Evolutionary conservation across 257 asterid species (phyloP).

Genomic region (Asclepias syriaca): DNA sequence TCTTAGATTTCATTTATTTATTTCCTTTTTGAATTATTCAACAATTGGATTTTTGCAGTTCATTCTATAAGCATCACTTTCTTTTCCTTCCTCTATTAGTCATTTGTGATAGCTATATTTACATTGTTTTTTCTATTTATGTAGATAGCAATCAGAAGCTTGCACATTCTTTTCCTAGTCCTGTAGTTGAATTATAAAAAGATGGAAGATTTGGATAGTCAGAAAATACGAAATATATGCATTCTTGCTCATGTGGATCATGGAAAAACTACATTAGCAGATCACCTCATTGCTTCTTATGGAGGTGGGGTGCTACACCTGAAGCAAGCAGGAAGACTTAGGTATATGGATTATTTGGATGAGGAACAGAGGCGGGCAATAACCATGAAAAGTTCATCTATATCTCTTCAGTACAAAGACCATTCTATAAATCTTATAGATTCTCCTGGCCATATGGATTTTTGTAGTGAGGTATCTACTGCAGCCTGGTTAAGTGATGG

Average conservation of each 20-base stretch:
- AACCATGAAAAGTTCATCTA: constrained; percentile 96
- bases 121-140: background rate
- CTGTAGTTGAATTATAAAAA: background rate
- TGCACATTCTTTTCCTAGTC: background rate
- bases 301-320: constrained; percentile 97
- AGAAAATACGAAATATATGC: constrained; percentile 63
- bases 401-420: constrained; percentile 50
- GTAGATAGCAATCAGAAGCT: background rate
- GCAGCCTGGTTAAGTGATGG: constrained; percentile 98
- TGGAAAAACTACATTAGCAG: constrained; percentile 94
- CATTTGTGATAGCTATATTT: background rate
- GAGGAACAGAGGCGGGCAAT: constrained; percentile 98
- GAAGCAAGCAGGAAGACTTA: constrained; percentile 90
- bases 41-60: background rate
- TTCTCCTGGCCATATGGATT: constrained; percentile 98
- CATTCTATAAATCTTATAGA: constrained; percentile 69
- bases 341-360: constrained; percentile 93
- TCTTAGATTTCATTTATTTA: background rate
- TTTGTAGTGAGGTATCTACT: constrained; percentile 95
- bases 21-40: background rate
- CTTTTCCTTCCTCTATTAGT: background rate
- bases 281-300: constrained; percentile 76
- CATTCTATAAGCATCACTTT: background rate
- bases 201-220: constrained; percentile 31
- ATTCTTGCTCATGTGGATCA: constrained; percentile 98